phyloP scores from a whole-genome alignment of 1,284 basidiomycete genomes.

The Vanrija sp. region DNA sequence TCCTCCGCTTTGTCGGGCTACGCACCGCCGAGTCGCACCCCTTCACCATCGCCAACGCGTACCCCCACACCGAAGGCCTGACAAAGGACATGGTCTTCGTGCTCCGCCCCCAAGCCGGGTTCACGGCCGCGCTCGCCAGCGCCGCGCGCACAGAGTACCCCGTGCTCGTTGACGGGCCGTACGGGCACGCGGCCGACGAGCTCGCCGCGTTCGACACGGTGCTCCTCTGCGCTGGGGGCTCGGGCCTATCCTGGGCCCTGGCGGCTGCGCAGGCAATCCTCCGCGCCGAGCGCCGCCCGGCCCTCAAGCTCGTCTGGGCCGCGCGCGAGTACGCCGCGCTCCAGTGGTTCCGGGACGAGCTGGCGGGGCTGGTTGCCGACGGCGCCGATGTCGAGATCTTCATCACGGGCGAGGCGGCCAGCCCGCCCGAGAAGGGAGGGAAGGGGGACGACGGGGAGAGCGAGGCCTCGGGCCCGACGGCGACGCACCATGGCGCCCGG shows the following conservation, averaged over 20 bases:
- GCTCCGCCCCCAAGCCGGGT: conserved; percentile 2
- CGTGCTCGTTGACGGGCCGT: conserved; percentile 9
- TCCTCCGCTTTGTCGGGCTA: conserved; percentile 44
- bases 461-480: background rate
- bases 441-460: background rate
- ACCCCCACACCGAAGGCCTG: too few species aligned
- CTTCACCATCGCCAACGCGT: conserved; percentile 46
- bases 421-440: background rate
- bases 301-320: background rate
- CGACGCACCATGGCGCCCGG: background rate
- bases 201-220: background rate
- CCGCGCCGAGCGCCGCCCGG: background rate
- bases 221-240: conserved; percentile 3
- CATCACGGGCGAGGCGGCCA: background rate
- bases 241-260: conserved; percentile 2
- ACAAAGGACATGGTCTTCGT: conserved; percentile 25
- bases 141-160: background rate
- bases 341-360: background rate
- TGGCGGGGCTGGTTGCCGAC: background rate
- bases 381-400: background rate
- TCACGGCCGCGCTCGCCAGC: background rate
- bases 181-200: conserved; percentile 1
- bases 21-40: conserved; percentile 46
- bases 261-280: background rate
- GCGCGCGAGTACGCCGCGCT: background rate